Base-by-base conservation (phyloP, 1,284 basidiomycete genomes). In the Trichosporon faecale region DNA sequence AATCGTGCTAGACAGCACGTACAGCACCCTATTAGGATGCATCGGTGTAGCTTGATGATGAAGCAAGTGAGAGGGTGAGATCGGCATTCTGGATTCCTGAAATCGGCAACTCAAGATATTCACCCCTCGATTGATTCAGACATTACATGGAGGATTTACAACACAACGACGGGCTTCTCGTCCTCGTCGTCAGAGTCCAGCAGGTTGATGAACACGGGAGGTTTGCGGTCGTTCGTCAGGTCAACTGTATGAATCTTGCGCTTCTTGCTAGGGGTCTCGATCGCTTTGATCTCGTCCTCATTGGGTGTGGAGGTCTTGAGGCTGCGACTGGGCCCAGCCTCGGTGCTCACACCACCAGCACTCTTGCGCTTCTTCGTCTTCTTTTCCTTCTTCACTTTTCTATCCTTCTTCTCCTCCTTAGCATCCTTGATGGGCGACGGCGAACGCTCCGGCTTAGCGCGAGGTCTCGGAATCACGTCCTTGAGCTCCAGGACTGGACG, bases 231-330 rank as follows among this genome's bases (percentile, higher is more conserved):
- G 11, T 55, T 35, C 11, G 46, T 66, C 11, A 66, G 46, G 18
- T 66, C 65, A 21, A 66, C 33, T 5, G 65, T 55, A 31, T 66
- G 65, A 16, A 66, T 55, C 49, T 66, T 66, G 46, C 65, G 65
- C 29, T 37, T 52, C 44, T 66, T 66, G n/a, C 29, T 33, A 0
- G 49, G n/a, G 3, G 23, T 29, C 2, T 44, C 57, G 37, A 67
- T n/a, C 8, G 25, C 40, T n/a, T 31, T 25, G 57, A 67, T 61
- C 11, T 63, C 25, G 37, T 46, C 40, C 18, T 63, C 67, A 23
- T 76, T 7, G 46, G 46, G 46, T 5, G n/a, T 8, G 8, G 46
- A 8, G 46, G 21, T 23, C 21, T 8, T 21, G 46, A 52, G 3
- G 21, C 2, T 23, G 46, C 46, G 46, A 9, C 46, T 52, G 5